Base-by-base conservation (phyloP, 345 rosid genomes). In the Corchorus capsularis region DNA sequence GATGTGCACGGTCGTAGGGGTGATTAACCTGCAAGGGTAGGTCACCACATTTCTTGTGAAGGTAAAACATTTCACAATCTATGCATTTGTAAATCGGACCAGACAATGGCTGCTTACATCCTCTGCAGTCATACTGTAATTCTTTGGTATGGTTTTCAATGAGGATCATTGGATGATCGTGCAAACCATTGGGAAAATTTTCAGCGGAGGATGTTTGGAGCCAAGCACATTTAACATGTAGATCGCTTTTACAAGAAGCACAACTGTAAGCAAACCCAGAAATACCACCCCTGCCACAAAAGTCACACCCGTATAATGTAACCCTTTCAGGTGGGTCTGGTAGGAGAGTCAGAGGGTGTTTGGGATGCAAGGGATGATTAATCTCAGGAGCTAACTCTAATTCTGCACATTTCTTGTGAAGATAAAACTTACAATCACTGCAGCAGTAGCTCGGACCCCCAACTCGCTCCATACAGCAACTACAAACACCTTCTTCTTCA, bases 21-120 rank as follows among this genome's bases (percentile, higher is more conserved):
- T 27, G 27, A 27, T 27, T 27, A 27, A 27, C 1, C 27, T 27
- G 27, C 1, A 27, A 1, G 49, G 27, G 1, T 11, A 22, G 27
- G 1, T 27, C 27, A 27, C 27, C 27, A 27, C 73, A 69, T 27
- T 69, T 49, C 22, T 69, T 50, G 12, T 69, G 73, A 69, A 69
- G 57, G 19, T 4, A 13, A 49, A 69, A 50, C 1, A 0, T 7
- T 2, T 9, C 0, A 19, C 73, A 70, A 52, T 16, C 27, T 0
- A 2, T 0, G 27, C 27, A 27, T 27, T 27, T 27, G 27, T 27
- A 27, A 27, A 27, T 27, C 27, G 27, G 27, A 27, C 27, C 27
- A 27, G 27, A 27, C 27, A 27, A 27, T 0, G 27, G 27, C 1
- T 27, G 27, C 27, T 27, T 0, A 54, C 73, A 52, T 16, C 61